Base-by-base conservation (phyloP, 177 flowering plant species). In the Vitis hybrid region DNA sequence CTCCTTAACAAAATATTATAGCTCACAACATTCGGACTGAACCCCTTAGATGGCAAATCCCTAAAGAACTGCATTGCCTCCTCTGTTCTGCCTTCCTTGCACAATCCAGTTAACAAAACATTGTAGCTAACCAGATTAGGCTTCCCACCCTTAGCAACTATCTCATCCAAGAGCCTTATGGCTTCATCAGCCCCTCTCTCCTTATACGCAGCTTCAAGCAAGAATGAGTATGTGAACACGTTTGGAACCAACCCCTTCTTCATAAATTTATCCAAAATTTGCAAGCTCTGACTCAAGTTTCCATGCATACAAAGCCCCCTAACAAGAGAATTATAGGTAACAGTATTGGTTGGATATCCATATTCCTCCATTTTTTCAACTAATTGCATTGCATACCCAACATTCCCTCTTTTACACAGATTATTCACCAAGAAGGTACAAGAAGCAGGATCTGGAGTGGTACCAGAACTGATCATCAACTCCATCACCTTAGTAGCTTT, bases 121-220 rank as follows among this genome's bases (percentile, higher is more conserved):
- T 94, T 94, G 79, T 93, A 90, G 65, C 89, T 87, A 61, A 91
- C 94, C 85, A 93, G 77, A 79, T 91, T 89, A 62, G 93, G 95
- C 75, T 66, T 78, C 56, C 97, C 95, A 34, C 99, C 95, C 66
- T 87, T 86, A 9, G 77, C 82, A 56, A 93, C 76, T 17, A 93
- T 87, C 74, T 82, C 90, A 74, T 94, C 86, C 78, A 94, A 76
- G 4, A 94, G 82, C 78, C 74, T 83, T 74, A 82, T 80, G 1
- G 97, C 97, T 57, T 92, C 95, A 68, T 91, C 75, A 2, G 81
- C 95, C 5, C 97, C 97, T 75, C 83, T 85, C 51, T 93, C 96
- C 65, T 87, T 91, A 62, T 79, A 89, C 18, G 94, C 88, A 30
- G 92, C 95, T 77, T 88, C 94, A 32, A 93, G 85, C 88, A 94